phyloP scores from a whole-genome alignment of 2,329 filamentous ascomycete genomes.

The Colletotrichum magnum region DNA sequence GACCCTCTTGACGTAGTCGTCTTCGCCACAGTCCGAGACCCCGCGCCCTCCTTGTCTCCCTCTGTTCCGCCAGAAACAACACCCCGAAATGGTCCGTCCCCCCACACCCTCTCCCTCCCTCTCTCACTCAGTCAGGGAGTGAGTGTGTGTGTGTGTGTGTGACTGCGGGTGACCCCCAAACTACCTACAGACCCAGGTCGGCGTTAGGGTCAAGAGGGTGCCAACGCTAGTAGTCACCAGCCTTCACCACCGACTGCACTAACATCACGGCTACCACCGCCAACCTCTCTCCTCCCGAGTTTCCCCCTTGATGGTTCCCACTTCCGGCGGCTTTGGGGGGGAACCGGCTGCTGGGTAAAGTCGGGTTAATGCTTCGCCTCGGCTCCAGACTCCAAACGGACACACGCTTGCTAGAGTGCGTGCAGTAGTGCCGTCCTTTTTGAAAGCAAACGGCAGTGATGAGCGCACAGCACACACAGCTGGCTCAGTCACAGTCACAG shows the following conservation, averaged over 20 bases:
- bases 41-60: slow-evolving; percentile 10
- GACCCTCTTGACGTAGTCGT: slow-evolving; percentile 37
- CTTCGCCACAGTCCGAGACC: slow-evolving; percentile 30
- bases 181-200: not conserved
- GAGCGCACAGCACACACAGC: not conserved
- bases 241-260: not conserved
- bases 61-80: slow-evolving; percentile 1
- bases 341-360: slow-evolving; percentile 14
- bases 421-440: slow-evolving; percentile 30
- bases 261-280: slow-evolving; percentile 7
- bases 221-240: not conserved
- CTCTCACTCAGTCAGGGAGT: not conserved
- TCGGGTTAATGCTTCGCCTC: slow-evolving; percentile 28
- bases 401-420: slow-evolving; percentile 32
- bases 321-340: not conserved
- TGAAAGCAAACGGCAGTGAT: slow-evolving; percentile 25
- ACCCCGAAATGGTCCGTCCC: slow-evolving; percentile 18
- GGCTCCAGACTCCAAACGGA: not conserved
- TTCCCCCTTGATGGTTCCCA: not conserved
- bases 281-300: slow-evolving; percentile 2
- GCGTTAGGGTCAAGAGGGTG: not conserved
- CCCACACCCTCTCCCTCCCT: slow-evolving; percentile 2
- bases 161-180: slow-evolving; percentile 8
- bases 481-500: not conserved
- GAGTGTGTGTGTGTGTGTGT: slow-evolving; percentile 2